phyloP scores from a whole-genome alignment of 495 filamentous ascomycete genomes.

The Hypoxylon rickii region DNA sequence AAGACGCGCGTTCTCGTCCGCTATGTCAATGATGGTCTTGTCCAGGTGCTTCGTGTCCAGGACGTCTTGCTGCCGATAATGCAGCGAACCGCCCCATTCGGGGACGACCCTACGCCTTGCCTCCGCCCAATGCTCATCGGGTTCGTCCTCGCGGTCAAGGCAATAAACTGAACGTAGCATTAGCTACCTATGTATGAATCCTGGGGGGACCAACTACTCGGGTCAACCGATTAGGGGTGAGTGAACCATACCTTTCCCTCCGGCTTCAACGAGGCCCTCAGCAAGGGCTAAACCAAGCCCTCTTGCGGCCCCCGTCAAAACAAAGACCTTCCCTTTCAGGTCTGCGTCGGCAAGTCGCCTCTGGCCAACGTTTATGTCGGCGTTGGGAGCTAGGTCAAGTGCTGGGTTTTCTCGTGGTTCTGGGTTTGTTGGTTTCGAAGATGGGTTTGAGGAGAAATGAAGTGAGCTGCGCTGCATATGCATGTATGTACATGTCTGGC shows the following conservation, averaged over 20 bases:
- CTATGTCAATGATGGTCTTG: conserved; percentile 58
- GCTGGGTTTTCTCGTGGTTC: conserved; percentile 34
- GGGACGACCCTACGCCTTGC: conserved; percentile 52
- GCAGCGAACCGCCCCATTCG: conserved; percentile 60
- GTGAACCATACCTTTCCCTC: conserved; percentile 60
- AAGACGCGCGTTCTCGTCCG: conserved; percentile 57
- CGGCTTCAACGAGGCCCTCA: conserved; percentile 70
- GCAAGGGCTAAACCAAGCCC: conserved; percentile 70
- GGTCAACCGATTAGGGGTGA: not conserved
- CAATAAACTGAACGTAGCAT: conserved; percentile 57
- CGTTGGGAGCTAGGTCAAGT: conserved; percentile 24
- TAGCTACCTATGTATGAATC: conserved; percentile 1
- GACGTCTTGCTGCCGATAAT: conserved; percentile 69
- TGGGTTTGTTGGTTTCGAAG: conserved; percentile 25
- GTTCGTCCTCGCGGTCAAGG: conserved; percentile 59
- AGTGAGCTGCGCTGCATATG: conserved; percentile 3
- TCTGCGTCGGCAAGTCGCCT: conserved; percentile 52
- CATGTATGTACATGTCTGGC: not conserved
- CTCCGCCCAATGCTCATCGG: conserved; percentile 57
- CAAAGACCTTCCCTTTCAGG: conserved; percentile 60
- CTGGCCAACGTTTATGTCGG: conserved; percentile 30
- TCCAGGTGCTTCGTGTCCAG: conserved; percentile 60
- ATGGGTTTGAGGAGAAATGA: conserved; percentile 5
- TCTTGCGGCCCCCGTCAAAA: conserved; percentile 66
- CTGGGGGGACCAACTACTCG: not conserved